These are phyloP conservation scores for Candida sphagnicola DNA, from an alignment of 805 yeast genomes.

Conservation along the genomic window DNA sequence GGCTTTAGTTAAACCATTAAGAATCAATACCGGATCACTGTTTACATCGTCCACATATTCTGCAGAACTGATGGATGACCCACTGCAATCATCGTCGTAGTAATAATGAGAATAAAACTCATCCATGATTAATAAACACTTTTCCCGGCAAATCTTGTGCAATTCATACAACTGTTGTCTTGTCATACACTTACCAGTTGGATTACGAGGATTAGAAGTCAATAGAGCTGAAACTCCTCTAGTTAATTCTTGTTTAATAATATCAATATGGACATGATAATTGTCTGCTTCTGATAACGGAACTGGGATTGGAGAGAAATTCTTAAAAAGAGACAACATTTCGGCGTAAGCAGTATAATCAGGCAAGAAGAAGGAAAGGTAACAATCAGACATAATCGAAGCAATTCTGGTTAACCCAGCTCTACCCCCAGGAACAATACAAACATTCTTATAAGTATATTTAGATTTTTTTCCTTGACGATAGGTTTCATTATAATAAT, in stretches of 20 bases:
- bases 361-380: slow-evolving; percentile 56
- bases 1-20: slow-evolving; percentile 59
- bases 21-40: slow-evolving; percentile 53
- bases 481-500: slow-evolving; percentile 51
- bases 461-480: slow-evolving; percentile 46
- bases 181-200: slow-evolving; percentile 54
- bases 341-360: slow-evolving; percentile 66
- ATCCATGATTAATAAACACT: slow-evolving; percentile 58
- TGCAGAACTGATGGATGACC: slow-evolving; percentile 49
- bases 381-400: slow-evolving; percentile 55
- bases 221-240: slow-evolving; percentile 57
- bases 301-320: slow-evolving; percentile 60
- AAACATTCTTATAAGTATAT: slow-evolving; percentile 57
- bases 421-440: slow-evolving; percentile 63
- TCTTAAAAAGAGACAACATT: slow-evolving; percentile 59
- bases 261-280: slow-evolving; percentile 51
- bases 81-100: slow-evolving; percentile 51
- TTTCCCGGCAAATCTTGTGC: slow-evolving; percentile 50
- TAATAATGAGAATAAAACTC: slow-evolving; percentile 59
- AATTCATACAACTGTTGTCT: slow-evolving; percentile 43
- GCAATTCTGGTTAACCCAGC: slow-evolving; percentile 63
- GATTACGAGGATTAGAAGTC: slow-evolving; percentile 61
- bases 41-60: slow-evolving; percentile 51
- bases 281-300: slow-evolving; percentile 56
- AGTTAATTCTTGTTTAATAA: slow-evolving; percentile 47